Conservation (phyloP, 768 basidiomycete genomes). For the Collybia mongolica region DNA sequence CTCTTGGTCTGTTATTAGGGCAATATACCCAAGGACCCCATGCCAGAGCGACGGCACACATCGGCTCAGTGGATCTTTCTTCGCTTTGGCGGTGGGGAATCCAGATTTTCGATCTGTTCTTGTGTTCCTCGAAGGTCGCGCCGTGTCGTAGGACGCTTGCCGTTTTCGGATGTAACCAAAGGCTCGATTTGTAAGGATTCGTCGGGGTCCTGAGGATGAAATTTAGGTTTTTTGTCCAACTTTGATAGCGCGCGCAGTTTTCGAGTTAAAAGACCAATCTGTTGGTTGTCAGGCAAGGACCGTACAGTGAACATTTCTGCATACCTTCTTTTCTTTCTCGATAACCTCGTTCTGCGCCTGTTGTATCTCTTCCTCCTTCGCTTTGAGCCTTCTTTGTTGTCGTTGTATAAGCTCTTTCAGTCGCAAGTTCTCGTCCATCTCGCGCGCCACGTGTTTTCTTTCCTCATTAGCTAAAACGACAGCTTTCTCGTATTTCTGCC, state of each 20-base stretch:
- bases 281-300: not conserved
- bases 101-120: too few relatives aligned
- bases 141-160: too few relatives aligned
- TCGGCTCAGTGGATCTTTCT: not conserved
- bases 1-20: too few relatives aligned
- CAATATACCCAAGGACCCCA: too few relatives aligned
- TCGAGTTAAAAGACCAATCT: not conserved
- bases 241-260: constrained; percentile 1
- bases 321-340: not conserved
- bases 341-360: not conserved
- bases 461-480: not conserved
- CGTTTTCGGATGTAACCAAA: not conserved
- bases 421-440: not conserved
- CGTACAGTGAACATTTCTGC: not conserved
- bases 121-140: too few relatives aligned
- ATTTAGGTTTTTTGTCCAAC: not conserved
- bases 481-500: not conserved
- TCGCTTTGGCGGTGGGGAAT: not conserved
- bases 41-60: too few relatives aligned
- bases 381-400: not conserved
- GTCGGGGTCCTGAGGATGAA: not conserved
- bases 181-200: not conserved
- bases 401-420: not conserved
- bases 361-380: not conserved
- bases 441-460: not conserved